Percentiles rank a stretch among this genome's conserved stretches.
These are phyloP conservation scores for Lathyrus sativus DNA, from an alignment of 306 rosid species.

Conservation along the genomic window DNA sequence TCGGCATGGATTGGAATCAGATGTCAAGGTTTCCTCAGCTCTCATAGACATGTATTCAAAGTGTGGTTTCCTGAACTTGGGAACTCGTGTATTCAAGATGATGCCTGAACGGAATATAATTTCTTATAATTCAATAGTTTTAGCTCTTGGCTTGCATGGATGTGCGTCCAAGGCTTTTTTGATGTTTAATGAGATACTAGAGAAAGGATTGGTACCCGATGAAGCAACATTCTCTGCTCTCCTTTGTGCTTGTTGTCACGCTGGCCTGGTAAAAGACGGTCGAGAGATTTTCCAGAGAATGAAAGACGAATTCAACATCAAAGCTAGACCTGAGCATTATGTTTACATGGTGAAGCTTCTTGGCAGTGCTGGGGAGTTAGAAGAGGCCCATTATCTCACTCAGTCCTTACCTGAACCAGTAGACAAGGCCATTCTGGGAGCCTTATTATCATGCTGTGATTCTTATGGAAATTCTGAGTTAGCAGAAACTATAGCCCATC, in stretches of 20 bases:
- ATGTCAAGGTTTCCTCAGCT: conserved; percentile 76
- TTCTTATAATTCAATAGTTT: conserved; percentile 77
- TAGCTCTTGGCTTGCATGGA: conserved; percentile 80
- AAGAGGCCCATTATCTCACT: conserved; percentile 72
- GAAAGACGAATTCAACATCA: conserved; percentile 61
- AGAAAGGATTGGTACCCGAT: conserved; percentile 60
- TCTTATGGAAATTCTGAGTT: conserved; percentile 61
- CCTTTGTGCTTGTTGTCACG: conserved; percentile 82
- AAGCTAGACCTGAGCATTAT: conserved; percentile 68
- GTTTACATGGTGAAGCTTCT: conserved; percentile 89
- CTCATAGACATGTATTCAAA: conserved; percentile 81
- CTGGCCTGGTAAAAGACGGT: conserved; percentile 75
- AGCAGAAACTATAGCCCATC: conserved; percentile 68
- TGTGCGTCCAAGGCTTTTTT: conserved; percentile 63
- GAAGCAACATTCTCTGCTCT: conserved; percentile 85
- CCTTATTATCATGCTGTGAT: conserved; percentile 81
- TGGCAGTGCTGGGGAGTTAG: conserved; percentile 74
- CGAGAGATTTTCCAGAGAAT: conserved; percentile 61
- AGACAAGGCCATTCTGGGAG: conserved; percentile 82
- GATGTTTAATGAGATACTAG: conserved; percentile 57
- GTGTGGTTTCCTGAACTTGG: conserved; percentile 71
- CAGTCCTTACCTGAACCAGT: conserved; percentile 71
- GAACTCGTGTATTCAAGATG: conserved; percentile 52
- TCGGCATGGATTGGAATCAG: conserved; percentile 65
- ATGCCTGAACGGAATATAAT: conserved; percentile 62